A percentile compares a stretch with the other conserved stretches of the same genome.
These are phyloP conservation scores for Periconia sp. DNA, from an alignment of 2,329 filamentous ascomycete genomes.

Conservation along the genomic window DNA sequence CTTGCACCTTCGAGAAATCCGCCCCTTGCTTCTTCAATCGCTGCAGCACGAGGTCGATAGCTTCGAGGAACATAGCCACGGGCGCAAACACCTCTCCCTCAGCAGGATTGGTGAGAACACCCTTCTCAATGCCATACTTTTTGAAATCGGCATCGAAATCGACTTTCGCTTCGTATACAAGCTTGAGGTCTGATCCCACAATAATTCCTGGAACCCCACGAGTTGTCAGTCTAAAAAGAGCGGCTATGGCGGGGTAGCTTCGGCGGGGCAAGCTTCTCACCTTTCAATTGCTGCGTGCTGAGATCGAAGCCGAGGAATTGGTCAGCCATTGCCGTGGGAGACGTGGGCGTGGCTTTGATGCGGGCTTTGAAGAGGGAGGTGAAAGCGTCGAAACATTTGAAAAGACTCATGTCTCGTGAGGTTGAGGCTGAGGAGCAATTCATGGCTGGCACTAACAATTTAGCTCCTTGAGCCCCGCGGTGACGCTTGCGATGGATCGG, in stretches of 20 bases:
- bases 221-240: constrained; percentile 19
- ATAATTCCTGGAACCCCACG: constrained; percentile 68
- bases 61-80: constrained; percentile 93
- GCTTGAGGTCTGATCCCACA: constrained; percentile 80
- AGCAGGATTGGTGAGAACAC: constrained; percentile 79
- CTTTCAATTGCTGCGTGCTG: constrained; percentile 96
- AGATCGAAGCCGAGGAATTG: constrained; percentile 94
- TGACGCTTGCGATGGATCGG: constrained; percentile 25
- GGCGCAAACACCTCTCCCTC: constrained; percentile 93
- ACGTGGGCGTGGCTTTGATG: background rate
- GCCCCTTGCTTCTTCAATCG: constrained; percentile 73
- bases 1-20: constrained; percentile 76
- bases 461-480: constrained; percentile 16
- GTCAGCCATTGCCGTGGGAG: constrained; percentile 37
- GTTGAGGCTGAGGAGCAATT: constrained; percentile 17
- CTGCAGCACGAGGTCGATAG: constrained; percentile 81
- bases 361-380: background rate
- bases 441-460: constrained; percentile 19
- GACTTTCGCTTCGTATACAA: constrained; percentile 85
- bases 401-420: constrained; percentile 20
- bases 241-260: constrained; percentile 40
- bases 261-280: constrained; percentile 50
- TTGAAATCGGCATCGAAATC: constrained; percentile 90
- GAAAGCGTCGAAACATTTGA: constrained; percentile 16
- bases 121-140: constrained; percentile 76